Percentiles rank a stretch among this genome's conserved stretches.
phyloP scores from a whole-genome alignment of 2,329 filamentous ascomycete species.

The Dactylellina parvicollis region DNA sequence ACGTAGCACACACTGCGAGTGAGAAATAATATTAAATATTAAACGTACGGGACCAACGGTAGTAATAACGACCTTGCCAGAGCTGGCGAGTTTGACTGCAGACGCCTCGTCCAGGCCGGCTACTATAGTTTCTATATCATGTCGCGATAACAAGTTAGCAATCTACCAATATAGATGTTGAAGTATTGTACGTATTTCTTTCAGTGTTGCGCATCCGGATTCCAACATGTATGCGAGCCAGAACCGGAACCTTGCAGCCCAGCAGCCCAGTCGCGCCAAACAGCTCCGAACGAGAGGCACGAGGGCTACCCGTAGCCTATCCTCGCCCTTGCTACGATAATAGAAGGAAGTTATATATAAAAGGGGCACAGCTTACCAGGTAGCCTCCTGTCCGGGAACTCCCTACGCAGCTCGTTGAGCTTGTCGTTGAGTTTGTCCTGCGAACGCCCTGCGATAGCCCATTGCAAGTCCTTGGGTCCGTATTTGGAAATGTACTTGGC shows the following conservation, averaged over 20 bases:
- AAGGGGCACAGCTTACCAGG: constrained; percentile 68
- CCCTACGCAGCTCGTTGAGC: constrained; percentile 71
- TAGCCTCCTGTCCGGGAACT: constrained; percentile 75
- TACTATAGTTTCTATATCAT: constrained; percentile 57
- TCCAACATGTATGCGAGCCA: constrained; percentile 17
- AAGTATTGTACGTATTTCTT: background rate
- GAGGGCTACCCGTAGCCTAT: too few species aligned
- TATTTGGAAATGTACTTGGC: constrained; percentile 77
- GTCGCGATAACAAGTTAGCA: constrained; percentile 59
- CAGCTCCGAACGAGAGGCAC: background rate
- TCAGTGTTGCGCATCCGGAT: constrained; percentile 5
- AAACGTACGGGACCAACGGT: constrained; percentile 56
- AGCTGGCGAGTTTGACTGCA: constrained; percentile 53
- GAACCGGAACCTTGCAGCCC: background rate
- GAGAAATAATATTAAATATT: constrained; percentile 65
- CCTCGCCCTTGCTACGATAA: too few species aligned
- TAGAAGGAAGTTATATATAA: background rate
- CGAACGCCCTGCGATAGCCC: constrained; percentile 89
- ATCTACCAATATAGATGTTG: constrained; percentile 58
- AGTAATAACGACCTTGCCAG: constrained; percentile 55
- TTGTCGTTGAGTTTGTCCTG: constrained; percentile 76
- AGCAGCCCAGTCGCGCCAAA: background rate
- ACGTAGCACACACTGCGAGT: constrained; percentile 62
- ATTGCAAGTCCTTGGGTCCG: constrained; percentile 80
- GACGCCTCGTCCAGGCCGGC: constrained; percentile 55